Percentiles rank a stretch among this genome's conserved stretches.
These are phyloP conservation scores for Diaporthe caulivora DNA, from an alignment of 2,329 filamentous ascomycete genomes.

Conservation along the genomic window DNA sequence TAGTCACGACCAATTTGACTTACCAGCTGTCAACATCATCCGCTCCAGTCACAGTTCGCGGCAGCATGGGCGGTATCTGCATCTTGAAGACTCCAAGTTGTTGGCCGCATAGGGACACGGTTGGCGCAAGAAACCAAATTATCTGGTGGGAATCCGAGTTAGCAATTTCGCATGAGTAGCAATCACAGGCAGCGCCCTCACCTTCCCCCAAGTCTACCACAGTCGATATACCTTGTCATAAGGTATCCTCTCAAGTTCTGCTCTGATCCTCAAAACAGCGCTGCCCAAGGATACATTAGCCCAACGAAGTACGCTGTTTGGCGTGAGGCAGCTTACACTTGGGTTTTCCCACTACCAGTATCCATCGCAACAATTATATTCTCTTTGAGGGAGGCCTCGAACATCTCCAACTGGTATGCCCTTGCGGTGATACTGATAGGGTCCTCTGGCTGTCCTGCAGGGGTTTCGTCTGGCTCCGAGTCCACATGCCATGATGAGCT, in stretches of 20 bases:
- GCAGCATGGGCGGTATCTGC: constrained; percentile 70
- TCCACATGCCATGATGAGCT: constrained; percentile 27
- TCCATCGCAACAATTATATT: constrained; percentile 86
- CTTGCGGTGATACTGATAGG: constrained; percentile 57
- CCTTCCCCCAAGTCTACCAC: no score
- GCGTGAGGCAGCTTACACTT: constrained; percentile 67
- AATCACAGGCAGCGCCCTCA: no score
- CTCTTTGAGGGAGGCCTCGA: constrained; percentile 73
- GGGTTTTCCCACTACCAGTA: constrained; percentile 83
- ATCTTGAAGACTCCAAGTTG: constrained; percentile 71
- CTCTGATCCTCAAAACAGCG: constrained; percentile 75
- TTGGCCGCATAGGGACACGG: constrained; percentile 75
- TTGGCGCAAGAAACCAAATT: constrained; percentile 82
- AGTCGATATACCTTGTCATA: constrained; percentile 66
- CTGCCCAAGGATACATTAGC: constrained; percentile 51
- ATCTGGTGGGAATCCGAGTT: constrained; percentile 53
- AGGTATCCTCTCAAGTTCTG: constrained; percentile 69
- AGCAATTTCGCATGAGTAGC: constrained; percentile 4
- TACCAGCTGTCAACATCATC: constrained; percentile 81
- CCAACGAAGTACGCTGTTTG: background rate
- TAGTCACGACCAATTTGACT: constrained; percentile 81
- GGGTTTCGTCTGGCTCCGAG: background rate
- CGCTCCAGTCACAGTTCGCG: constrained; percentile 74
- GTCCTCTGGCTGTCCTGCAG: constrained; percentile 10
- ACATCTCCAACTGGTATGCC: constrained; percentile 83